A percentile compares a stretch with the other conserved stretches of the same genome.
phyloP scores from a whole-genome alignment of 305 asterid genomes.

The Solanum aculeatissimum region DNA sequence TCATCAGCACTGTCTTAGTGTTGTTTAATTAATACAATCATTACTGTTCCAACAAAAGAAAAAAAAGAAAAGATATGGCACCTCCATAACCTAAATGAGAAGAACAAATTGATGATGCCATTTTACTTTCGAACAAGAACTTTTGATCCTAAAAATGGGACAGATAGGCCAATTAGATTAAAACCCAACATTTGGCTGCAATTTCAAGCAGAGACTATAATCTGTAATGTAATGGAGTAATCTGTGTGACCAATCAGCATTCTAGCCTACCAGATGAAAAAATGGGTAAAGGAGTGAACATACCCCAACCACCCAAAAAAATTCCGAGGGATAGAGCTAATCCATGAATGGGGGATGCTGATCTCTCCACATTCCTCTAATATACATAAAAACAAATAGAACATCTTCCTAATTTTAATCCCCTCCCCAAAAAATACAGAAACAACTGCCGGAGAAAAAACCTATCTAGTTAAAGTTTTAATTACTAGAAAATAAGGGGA shows the following conservation, averaged over 20 bases:
- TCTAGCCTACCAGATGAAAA: background rate
- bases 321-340: background rate
- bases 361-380: background rate
- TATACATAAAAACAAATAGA: no score
- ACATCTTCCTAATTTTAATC: background rate
- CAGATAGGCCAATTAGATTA: background rate
- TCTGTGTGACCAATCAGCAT: background rate
- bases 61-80: background rate
- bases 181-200: background rate
- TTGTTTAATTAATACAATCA: background rate
- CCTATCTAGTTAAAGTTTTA: no score
- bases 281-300: background rate
- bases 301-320: background rate
- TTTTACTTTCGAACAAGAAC: background rate
- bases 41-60: no score
- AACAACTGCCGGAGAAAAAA: background rate
- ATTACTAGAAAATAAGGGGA: no score
- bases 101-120: background rate
- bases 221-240: background rate
- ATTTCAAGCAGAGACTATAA: background rate
- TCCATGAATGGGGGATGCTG: background rate
- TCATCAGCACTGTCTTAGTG: background rate
- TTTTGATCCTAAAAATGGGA: background rate
- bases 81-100: background rate
- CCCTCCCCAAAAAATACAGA: background rate